Base-by-base conservation (phyloP, 2,329 filamentous ascomycete genomes). In the Peltaster fructicola region DNA sequence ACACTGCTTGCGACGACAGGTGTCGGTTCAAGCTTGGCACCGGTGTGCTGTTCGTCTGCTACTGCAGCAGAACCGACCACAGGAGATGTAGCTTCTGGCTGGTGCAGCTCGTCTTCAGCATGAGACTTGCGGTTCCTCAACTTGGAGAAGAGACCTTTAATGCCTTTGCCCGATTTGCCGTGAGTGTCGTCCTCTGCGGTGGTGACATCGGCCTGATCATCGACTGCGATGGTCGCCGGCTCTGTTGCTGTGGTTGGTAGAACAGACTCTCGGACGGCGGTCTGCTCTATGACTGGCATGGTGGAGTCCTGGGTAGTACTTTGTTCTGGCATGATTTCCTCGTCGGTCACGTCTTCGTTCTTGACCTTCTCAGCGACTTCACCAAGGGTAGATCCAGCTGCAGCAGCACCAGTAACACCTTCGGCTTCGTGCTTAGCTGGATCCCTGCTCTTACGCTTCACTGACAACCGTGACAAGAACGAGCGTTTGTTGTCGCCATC, bases 401-500 rank as follows among this genome's bases (percentile, higher is more conserved):
- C 19, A 5, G 19, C 31, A 16, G 31, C 30, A 17, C 33, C 29
- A 17, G 29, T 15, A 11, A 29, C 26, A 7, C 20, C 27, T 6
- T 29, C 30, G 19, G 30, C 34, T 9, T 32, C 33, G 7, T 42
- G 38, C 26, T 33, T 36, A 22, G 44, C 40, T 15, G 41, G 37
- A 7, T 42, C 39, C 16, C 36, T 30, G 22, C 43, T 46, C 36
- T 43, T 30, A 9, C 27, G 22, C 20, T 30, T 30, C 8, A 24
- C 25, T 15, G 24, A 21, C 8, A 30, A 17, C 14, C 28, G 21
- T 9, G 24, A 23, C 24, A 30, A 18, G 7, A 27, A 18, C n/a
- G 24, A 30, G 7, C 50, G 46, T 27, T 50, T 53, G 9, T 26
- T 22, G 6, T 45, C 41, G 10, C 39, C 39, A 24, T 53, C 65